Conservation (phyloP, 352 stramenopile genomes). For the Blastocystis hominis region DNA sequence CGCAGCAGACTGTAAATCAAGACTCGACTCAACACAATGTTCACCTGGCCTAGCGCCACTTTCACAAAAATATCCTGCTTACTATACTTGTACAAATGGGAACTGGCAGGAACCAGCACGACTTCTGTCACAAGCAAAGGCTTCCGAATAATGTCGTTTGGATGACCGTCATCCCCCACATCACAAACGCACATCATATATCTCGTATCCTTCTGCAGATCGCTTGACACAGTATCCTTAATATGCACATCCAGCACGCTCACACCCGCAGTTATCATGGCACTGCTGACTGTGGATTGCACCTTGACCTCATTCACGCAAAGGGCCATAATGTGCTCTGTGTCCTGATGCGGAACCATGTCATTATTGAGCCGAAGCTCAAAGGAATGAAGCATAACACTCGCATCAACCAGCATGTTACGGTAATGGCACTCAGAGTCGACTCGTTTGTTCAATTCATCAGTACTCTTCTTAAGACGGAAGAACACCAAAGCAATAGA, state of each 20-base stretch:
- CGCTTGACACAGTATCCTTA: constrained; percentile 4
- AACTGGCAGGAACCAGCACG: not conserved
- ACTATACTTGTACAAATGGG: not conserved
- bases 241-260: constrained; percentile 14
- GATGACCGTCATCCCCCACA: constrained; percentile 3
- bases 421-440: constrained; percentile 8
- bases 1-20: constrained; percentile 27
- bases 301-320: constrained; percentile 30
- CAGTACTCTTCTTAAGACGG: constrained; percentile 3
- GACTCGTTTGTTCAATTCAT: constrained; percentile 2
- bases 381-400: constrained; percentile 6
- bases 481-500: constrained; percentile 1
- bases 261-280: not conserved
- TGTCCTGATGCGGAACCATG: not conserved
- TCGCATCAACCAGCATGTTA: constrained; percentile 5
- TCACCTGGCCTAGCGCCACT: constrained; percentile 21
- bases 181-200: constrained; percentile 51
- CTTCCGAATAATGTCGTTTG: not conserved
- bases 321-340: constrained; percentile 47
- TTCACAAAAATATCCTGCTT: constrained; percentile 32
- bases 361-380: constrained; percentile 48
- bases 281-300: not conserved
- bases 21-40: constrained; percentile 36
- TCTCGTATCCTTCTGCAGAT: not conserved
- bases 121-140: not conserved